Conservation (phyloP, 2,329 filamentous ascomycete species). For the Pleochaeta shiraiana region DNA sequence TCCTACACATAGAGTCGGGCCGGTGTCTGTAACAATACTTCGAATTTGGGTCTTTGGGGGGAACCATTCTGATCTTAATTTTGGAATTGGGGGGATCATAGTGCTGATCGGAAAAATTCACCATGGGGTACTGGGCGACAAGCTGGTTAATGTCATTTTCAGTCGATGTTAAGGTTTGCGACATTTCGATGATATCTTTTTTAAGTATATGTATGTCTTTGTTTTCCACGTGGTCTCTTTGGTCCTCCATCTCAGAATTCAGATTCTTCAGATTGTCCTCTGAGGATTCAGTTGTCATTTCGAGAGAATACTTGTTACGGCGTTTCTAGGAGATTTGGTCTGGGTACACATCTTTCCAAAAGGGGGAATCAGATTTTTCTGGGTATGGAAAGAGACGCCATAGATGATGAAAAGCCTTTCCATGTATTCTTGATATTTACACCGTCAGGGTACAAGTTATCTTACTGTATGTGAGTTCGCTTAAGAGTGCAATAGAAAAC, state of each 20-base stretch:
- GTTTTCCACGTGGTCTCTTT: background rate
- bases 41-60: slow-evolving; percentile 42
- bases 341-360: no score
- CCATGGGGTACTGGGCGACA: background rate
- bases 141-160: background rate
- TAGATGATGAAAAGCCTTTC: no score
- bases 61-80: slow-evolving; percentile 19
- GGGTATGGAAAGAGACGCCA: no score
- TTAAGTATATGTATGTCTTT: background rate
- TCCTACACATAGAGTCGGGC: slow-evolving; percentile 80
- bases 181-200: background rate
- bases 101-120: slow-evolving; percentile 22
- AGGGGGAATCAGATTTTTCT: no score
- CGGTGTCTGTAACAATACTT: slow-evolving; percentile 92
- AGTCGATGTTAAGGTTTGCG: background rate
- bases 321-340: background rate
- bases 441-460: no score
- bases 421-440: no score
- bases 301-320: background rate
- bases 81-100: slow-evolving; percentile 56
- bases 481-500: no score
- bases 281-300: background rate
- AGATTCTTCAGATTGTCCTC: background rate
- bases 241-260: background rate
- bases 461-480: no score